Evolutionary conservation across 352 stramenopile species (phyloP).

Genomic region (Phytopythium helicoides): DNA sequence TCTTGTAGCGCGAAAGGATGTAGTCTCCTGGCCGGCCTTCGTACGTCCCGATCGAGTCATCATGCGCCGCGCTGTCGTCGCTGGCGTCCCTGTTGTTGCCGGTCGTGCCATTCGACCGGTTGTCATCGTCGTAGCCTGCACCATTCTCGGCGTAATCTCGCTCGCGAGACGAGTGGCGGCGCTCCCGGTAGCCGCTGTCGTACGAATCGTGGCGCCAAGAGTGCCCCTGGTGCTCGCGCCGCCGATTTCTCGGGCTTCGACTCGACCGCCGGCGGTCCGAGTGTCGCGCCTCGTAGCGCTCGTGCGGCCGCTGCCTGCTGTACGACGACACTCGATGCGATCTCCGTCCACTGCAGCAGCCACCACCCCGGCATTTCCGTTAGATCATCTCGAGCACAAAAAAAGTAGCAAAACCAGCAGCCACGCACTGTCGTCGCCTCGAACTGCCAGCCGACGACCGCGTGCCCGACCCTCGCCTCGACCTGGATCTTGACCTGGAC

Average conservation of each 20-base stretch:
- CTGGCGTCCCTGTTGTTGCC: conserved; percentile 40
- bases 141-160: conserved; percentile 12
- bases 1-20: conserved; percentile 89
- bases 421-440: conserved; percentile 17
- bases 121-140: conserved; percentile 9
- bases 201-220: conserved; percentile 26
- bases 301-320: conserved; percentile 15
- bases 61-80: conserved; percentile 72
- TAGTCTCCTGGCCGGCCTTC: conserved; percentile 80
- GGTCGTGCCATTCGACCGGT: conserved; percentile 2
- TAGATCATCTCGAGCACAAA: conserved; percentile 1
- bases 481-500: conserved; percentile 1
- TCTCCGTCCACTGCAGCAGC: conserved; percentile 23
- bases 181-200: conserved; percentile 10
- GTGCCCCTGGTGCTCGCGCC: conserved; percentile 17
- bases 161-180: conserved; percentile 7
- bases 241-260: background rate
- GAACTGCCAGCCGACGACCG: conserved; percentile 24
- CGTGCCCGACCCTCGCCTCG: conserved; percentile 3
- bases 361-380: no score
- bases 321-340: conserved; percentile 11
- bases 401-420: conserved; percentile 1
- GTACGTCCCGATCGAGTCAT: conserved; percentile 86
- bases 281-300: conserved; percentile 10
- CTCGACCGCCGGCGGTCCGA: background rate